These are phyloP conservation scores for Obelidium mucronatum DNA, from an alignment of 192 early-diverging fungal genomes.

Conservation along the genomic window DNA sequence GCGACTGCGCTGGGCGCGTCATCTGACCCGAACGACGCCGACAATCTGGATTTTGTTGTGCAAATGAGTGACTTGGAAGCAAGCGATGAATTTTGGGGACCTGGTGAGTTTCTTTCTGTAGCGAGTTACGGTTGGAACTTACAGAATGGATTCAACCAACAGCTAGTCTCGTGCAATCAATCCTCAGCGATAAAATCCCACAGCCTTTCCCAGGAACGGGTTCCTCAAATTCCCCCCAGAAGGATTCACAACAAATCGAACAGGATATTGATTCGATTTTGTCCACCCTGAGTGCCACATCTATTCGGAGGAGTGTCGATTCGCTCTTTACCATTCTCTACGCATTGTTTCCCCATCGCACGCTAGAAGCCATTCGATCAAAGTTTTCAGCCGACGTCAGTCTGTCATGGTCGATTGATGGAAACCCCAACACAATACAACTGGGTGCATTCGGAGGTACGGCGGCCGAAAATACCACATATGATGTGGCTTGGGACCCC, in stretches of 20 bases:
- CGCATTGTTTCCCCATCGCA: constrained; percentile 1
- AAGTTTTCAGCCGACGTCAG: background rate
- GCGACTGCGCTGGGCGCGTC: background rate
- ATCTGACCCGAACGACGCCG: background rate
- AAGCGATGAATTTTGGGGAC: constrained; percentile 25
- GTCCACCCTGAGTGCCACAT: background rate
- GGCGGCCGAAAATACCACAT: background rate
- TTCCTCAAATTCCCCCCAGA: background rate
- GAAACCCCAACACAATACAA: too few species aligned
- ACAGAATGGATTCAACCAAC: too few species aligned
- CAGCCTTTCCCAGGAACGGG: background rate
- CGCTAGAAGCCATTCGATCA: background rate
- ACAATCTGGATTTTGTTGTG: constrained; percentile 16
- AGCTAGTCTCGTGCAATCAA: constrained; percentile 29
- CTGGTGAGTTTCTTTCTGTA: background rate
- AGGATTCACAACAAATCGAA: background rate
- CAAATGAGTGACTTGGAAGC: constrained; percentile 35
- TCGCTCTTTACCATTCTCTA: constrained; percentile 29
- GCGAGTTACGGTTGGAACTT: background rate
- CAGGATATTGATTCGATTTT: too few species aligned
- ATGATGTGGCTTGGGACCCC: constrained; percentile 1
- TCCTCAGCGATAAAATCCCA: background rate
- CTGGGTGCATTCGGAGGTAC: too few species aligned
- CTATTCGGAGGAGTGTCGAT: constrained; percentile 21
- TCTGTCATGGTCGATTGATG: background rate